Percentiles rank a stretch among this genome's conserved stretches.
phyloP scores from a whole-genome alignment of 257 asterid species.

The Solanum pimpinellifolium region DNA sequence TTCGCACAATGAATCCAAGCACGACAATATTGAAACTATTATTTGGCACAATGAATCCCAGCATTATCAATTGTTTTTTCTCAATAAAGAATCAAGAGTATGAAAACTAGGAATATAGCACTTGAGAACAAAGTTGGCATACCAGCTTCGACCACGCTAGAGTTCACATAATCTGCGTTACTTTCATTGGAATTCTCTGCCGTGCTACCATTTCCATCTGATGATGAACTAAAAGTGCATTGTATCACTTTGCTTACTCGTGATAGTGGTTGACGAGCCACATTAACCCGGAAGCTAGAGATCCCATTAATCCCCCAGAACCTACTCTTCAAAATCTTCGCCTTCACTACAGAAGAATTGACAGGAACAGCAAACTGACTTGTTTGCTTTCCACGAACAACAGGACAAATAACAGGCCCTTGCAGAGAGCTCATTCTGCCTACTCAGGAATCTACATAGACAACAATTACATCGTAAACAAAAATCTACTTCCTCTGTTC shows the following conservation, averaged over 20 bases:
- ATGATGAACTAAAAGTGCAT: constrained; percentile 74
- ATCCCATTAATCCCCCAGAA: constrained; percentile 44
- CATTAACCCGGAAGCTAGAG: background rate
- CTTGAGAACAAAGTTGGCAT: background rate
- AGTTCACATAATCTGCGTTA: constrained; percentile 76
- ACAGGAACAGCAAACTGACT: constrained; percentile 29
- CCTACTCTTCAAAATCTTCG: constrained; percentile 31
- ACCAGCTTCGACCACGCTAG: constrained; percentile 96
- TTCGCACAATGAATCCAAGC: background rate
- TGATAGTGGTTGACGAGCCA: constrained; percentile 10
- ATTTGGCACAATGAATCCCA: background rate
- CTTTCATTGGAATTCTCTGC: constrained; percentile 66
- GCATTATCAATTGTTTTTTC: background rate
- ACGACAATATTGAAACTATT: background rate
- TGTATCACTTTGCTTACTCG: constrained; percentile 25
- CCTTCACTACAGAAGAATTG: constrained; percentile 32
- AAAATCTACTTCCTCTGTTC: background rate
- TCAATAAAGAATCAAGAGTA: background rate
- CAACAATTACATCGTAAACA: background rate
- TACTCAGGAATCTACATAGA: background rate
- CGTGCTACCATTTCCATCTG: constrained; percentile 81
- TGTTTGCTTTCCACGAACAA: constrained; percentile 43
- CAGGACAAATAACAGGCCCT: constrained; percentile 61
- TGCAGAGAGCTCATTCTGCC: constrained; percentile 11
- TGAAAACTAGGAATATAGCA: background rate